These are phyloP conservation scores for Russula compacta DNA, from an alignment of 768 basidiomycete species.

Conservation along the genomic window DNA sequence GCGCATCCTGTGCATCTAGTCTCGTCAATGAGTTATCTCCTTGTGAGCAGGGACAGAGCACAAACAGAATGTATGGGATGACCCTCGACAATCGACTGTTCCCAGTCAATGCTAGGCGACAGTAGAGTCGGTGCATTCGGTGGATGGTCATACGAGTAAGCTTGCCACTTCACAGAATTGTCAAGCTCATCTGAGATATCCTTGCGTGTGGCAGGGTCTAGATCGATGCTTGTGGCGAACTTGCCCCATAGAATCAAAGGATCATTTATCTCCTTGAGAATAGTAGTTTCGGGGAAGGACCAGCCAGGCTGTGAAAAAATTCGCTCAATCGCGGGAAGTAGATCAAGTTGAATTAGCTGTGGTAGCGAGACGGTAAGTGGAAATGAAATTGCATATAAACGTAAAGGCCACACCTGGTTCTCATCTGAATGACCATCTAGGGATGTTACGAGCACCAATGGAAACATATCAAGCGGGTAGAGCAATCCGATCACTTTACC, in stretches of 20 bases:
- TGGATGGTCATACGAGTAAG: slow-evolving; percentile 42
- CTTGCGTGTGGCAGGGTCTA: slow-evolving; percentile 28
- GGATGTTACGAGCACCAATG: slow-evolving; percentile 31
- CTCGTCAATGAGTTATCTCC: background rate
- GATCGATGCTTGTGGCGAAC: slow-evolving; percentile 31
- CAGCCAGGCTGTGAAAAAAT: background rate
- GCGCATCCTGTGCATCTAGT: slow-evolving; percentile 52
- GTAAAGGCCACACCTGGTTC: background rate
- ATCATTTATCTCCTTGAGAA: slow-evolving; percentile 16
- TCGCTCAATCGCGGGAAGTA: background rate
- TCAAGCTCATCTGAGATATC: slow-evolving; percentile 41
- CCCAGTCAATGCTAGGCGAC: slow-evolving; percentile 47
- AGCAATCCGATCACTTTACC: slow-evolving; percentile 39
- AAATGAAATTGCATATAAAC: background rate
- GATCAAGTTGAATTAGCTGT: background rate
- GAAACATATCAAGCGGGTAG: slow-evolving; percentile 48
- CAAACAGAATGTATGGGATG: slow-evolving; percentile 52
- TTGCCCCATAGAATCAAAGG: slow-evolving; percentile 37
- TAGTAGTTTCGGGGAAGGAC: background rate
- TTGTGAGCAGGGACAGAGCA: background rate
- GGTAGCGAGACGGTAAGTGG: background rate
- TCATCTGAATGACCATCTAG: slow-evolving; percentile 22
- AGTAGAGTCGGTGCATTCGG: slow-evolving; percentile 36
- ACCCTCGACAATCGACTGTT: slow-evolving; percentile 52
- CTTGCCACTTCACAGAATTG: slow-evolving; percentile 47